A percentile compares a stretch with the other conserved stretches of the same genome.
Evolutionary conservation across 495 filamentous ascomycete species (phyloP).

Genomic region (Sabuloglossum arenarium): DNA sequence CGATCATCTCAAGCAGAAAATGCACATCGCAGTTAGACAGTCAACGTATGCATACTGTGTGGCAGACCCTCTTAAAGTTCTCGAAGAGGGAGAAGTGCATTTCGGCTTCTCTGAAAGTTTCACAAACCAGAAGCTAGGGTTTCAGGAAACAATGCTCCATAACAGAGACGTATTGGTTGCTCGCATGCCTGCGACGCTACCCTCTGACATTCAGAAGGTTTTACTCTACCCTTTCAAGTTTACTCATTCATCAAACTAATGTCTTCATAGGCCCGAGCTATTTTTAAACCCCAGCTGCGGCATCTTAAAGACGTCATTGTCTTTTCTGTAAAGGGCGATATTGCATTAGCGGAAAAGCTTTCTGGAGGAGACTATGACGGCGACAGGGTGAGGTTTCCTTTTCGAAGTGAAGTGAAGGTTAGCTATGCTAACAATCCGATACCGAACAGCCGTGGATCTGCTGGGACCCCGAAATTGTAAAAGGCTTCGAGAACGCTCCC

Average conservation of each 20-base stretch:
- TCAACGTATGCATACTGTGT: conserved; percentile 68
- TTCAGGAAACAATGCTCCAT: conserved; percentile 37
- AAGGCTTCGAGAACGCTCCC: conserved; percentile 50
- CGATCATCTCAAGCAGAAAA: conserved; percentile 31
- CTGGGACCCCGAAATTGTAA: conserved; percentile 62
- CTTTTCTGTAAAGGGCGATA: conserved; percentile 49
- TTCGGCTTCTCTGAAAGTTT: conserved; percentile 56
- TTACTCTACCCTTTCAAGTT: neutral
- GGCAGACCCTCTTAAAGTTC: conserved; percentile 49
- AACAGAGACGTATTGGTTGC: conserved; percentile 65
- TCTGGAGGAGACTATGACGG: conserved; percentile 94
- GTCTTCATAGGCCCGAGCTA: conserved; percentile 22
- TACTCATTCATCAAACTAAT: neutral
- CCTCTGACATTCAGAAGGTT: conserved; percentile 66
- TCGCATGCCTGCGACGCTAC: conserved; percentile 59
- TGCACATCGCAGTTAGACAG: conserved; percentile 51
- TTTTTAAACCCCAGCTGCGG: conserved; percentile 45
- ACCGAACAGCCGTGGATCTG: conserved; percentile 43
- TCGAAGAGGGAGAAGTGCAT: conserved; percentile 59
- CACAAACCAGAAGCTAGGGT: conserved; percentile 27
- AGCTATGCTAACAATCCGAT: neutral
- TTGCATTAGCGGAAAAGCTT: conserved; percentile 56
- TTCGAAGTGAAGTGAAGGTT: neutral
- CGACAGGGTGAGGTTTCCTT: conserved; percentile 30
- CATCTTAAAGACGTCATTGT: conserved; percentile 74